Evolutionary conservation across 805 yeast genomes (phyloP).

Genomic region (Myxozyma geophila): DNA sequence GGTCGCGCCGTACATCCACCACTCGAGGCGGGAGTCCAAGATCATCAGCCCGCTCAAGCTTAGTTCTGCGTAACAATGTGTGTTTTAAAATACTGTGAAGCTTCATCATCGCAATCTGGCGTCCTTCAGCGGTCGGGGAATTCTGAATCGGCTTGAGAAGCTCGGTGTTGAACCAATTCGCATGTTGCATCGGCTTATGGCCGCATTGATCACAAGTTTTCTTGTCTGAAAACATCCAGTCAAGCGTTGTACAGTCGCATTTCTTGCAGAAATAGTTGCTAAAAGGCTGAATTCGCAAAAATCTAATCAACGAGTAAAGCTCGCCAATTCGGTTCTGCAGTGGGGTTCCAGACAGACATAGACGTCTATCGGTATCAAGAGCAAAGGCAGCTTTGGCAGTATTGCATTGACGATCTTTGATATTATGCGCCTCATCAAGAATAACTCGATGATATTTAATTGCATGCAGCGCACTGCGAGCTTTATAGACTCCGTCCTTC

Average conservation of each 20-base stretch:
- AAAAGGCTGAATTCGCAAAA: conserved; percentile 81
- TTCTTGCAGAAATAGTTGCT: conserved; percentile 90
- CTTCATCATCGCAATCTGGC: conserved; percentile 73
- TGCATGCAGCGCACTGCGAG: conserved; percentile 72
- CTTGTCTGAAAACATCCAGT: conserved; percentile 85
- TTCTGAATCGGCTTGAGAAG: conserved; percentile 92
- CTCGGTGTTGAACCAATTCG: conserved; percentile 93
- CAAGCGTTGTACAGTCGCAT: conserved; percentile 78
- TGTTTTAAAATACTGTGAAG: conserved; percentile 75
- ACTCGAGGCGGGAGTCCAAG: conserved; percentile 95
- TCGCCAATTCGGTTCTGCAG: conserved; percentile 96
- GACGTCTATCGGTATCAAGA: conserved; percentile 70
- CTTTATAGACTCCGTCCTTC: conserved; percentile 70
- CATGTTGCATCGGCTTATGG: conserved; percentile 92
- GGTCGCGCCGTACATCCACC: conserved; percentile 84
- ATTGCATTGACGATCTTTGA: conserved; percentile 90
- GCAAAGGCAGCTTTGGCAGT: conserved; percentile 90
- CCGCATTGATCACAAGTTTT: conserved; percentile 85
- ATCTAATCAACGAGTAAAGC: conserved; percentile 87
- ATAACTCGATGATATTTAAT: conserved; percentile 82
- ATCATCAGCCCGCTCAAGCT: conserved; percentile 95
- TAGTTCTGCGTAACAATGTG: conserved; percentile 92
- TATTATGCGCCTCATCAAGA: conserved; percentile 96
- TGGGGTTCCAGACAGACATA: conserved; percentile 97
- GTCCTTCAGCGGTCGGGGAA: conserved; percentile 80